Evolutionary conservation across 2,329 filamentous ascomycete genomes (phyloP), one percentile per base, ranked within the genome.

Genomic region (Dactylellina haptotyla): DNA sequence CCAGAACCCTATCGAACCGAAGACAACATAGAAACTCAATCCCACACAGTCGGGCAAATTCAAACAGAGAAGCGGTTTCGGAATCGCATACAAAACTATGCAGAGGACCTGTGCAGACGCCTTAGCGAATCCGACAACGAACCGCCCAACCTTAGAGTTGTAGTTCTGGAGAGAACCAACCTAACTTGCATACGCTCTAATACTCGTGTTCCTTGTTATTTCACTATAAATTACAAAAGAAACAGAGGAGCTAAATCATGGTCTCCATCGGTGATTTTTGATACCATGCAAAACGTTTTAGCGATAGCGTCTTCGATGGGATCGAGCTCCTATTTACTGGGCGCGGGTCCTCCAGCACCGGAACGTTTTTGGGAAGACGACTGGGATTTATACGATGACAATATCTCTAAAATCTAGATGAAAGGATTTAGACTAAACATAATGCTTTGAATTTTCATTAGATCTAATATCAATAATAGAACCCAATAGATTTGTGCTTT

Each of bases 301-400:
- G n/a, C 14, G 6, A 3, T 54, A 18, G 30, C 30, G 3, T 12
- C 25, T 4, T 10, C 12, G 3, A 39, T 54, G 18, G 50, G 50
- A 2, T 28, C 34, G 34, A 57, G 53, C 28, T 57, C 53, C 16
- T 66, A 58, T 23, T 16, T 66, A 1, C 4, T 58, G 16, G 26
- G 32, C 2, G 10, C 41, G 5, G 62, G 62, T 9, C 62, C 62
- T n/a, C 62, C 62, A 9, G 46, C 53, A 3, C 53, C 63, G 2
- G 63, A 67, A 32, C 37, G 53, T 3, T 67, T 59, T 34, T 67
- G 63, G 63, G 45, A 67, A 26, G 63, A 67, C 34, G 25, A 34
- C 3, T 57, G 37, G 16, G 62, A 46, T 25, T 14, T n/a, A 8
- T 54, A 54, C 16, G 32, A 6, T 14, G 6, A 64, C 46, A 18